phyloP scores from a whole-genome alignment of 768 basidiomycete species.

The Tulasnella sp. region DNA sequence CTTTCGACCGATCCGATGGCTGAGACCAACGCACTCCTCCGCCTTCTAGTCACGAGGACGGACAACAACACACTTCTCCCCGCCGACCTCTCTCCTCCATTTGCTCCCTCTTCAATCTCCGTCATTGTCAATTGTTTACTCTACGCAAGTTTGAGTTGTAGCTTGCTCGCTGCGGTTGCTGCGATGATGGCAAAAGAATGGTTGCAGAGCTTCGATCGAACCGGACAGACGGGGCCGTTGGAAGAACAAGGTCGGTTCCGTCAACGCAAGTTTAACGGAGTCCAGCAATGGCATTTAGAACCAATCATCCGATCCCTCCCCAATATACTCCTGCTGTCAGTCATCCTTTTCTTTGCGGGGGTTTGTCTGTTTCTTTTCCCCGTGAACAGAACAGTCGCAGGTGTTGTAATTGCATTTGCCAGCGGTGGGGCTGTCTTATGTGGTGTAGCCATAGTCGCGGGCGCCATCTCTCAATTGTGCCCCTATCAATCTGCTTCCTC shows the following conservation, averaged over 20 bases:
- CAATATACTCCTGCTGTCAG: background rate
- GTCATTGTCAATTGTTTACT: background rate
- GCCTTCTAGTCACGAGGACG: background rate
- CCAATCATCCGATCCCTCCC: background rate
- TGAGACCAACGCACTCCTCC: background rate
- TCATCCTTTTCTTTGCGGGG: conserved; percentile 2
- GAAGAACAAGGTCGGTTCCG: background rate
- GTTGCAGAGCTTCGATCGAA: conserved; percentile 1
- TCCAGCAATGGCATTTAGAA: background rate
- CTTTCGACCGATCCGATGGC: background rate
- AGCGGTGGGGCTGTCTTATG: background rate
- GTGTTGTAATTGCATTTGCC: background rate
- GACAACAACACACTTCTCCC: background rate
- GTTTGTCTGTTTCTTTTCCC: background rate
- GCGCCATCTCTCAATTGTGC: background rate
- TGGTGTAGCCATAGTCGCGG: background rate
- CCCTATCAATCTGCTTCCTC: background rate
- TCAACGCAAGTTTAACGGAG: conserved; percentile 9
- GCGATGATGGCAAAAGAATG: conserved; percentile 11
- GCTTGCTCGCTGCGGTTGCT: background rate
- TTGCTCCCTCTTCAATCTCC: background rate
- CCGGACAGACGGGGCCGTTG: background rate
- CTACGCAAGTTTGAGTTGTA: conserved; percentile 8
- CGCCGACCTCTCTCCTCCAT: background rate
- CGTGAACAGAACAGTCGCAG: background rate